Evolutionary conservation across 495 filamentous ascomycete genomes (phyloP).

Genomic region (Penicillium mononematosum): DNA sequence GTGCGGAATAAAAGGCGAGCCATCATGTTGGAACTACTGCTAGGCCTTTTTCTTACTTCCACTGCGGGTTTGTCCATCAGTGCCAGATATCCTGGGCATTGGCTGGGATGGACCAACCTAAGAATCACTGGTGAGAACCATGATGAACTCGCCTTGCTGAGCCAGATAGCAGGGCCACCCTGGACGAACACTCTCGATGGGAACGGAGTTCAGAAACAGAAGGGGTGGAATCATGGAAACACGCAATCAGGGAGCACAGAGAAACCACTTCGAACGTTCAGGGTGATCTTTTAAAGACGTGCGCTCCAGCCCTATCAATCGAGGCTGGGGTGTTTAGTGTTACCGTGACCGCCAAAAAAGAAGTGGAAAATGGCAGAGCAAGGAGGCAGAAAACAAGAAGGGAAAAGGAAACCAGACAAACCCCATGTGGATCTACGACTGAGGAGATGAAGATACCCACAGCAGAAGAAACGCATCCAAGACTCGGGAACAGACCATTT

Average conservation of each 20-base stretch:
- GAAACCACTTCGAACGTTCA: neutral
- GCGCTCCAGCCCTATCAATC: too few relatives aligned
- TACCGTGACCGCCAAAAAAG: neutral
- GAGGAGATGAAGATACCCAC: neutral
- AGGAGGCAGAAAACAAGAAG: neutral
- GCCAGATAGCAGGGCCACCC: neutral
- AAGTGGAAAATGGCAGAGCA: neutral
- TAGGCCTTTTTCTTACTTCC: too few relatives aligned
- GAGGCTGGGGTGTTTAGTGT: neutral
- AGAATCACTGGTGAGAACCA: neutral
- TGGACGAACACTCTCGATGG: neutral
- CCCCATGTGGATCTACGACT: neutral
- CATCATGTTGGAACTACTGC: neutral
- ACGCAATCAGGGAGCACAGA: neutral
- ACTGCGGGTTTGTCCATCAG: neutral
- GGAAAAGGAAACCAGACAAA: neutral
- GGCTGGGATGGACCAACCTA: neutral
- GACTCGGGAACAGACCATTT: neutral
- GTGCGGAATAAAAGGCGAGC: neutral
- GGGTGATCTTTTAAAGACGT: neutral
- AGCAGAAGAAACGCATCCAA: neutral
- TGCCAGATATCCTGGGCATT: neutral
- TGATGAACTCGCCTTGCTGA: neutral
- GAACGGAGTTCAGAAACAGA: neutral
- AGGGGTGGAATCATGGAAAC: neutral